Evolutionary conservation across 495 filamentous ascomycete species (phyloP).

Genomic region (Cercophora sp.): DNA sequence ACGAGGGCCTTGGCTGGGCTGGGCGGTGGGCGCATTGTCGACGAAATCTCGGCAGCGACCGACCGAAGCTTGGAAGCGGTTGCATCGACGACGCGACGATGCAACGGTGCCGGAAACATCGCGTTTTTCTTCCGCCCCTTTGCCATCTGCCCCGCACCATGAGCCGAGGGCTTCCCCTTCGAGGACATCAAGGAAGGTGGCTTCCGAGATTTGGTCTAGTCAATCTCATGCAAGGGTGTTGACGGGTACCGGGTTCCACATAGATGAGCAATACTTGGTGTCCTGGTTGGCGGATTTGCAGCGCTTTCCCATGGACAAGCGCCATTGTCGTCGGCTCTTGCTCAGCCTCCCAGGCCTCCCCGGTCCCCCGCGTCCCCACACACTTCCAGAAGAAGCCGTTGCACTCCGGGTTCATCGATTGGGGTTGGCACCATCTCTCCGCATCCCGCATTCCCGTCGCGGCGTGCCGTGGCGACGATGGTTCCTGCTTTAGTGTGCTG

Average conservation of each 20-base stretch:
- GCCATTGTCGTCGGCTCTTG: not conserved
- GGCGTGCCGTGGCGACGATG: no score
- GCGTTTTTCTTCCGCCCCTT: conserved; percentile 22
- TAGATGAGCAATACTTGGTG: conserved; percentile 3
- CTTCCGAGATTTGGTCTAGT: conserved; percentile 25
- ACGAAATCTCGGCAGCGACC: conserved; percentile 14
- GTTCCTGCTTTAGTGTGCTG: no score
- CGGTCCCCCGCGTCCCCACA: no score
- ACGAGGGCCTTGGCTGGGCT: not conserved
- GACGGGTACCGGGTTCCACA: conserved; percentile 24
- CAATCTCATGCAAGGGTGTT: conserved; percentile 21
- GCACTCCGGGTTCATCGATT: no score
- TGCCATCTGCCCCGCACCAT: conserved; percentile 18
- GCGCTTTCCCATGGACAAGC: conserved; percentile 19
- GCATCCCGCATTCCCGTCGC: no score
- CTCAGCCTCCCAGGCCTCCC: conserved; percentile 12
- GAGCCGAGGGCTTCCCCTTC: conserved; percentile 28
- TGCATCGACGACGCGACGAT: conserved; percentile 12
- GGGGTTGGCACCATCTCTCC: no score
- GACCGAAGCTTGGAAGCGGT: not conserved
- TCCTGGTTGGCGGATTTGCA: conserved; percentile 28
- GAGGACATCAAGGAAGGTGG: conserved; percentile 29
- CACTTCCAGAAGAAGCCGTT: not conserved
- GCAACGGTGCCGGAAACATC: conserved; percentile 26
- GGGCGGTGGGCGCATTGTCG: conserved; percentile 1